Percentiles rank a stretch among this genome's conserved stretches.
These are phyloP conservation scores for Trypanosoma grayi DNA, from an alignment of 208 protist species.

Conservation along the genomic window DNA sequence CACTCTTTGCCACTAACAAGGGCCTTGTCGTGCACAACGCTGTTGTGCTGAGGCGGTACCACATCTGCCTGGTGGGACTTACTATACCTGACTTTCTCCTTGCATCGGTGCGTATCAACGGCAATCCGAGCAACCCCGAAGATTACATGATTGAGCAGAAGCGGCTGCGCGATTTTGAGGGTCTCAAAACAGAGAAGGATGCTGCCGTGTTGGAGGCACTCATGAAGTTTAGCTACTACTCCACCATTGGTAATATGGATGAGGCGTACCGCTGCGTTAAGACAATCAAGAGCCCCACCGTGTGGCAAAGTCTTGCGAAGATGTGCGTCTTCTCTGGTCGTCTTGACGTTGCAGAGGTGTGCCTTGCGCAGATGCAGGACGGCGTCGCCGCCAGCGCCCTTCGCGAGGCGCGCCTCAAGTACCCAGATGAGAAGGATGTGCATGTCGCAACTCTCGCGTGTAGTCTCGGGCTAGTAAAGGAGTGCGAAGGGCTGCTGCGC, in stretches of 20 bases:
- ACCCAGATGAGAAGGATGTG: constrained; percentile 84
- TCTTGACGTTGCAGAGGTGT: constrained; percentile 94
- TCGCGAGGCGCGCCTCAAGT: constrained; percentile 79
- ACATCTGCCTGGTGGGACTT: constrained; percentile 88
- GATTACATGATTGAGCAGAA: constrained; percentile 90
- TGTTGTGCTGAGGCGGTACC: constrained; percentile 68
- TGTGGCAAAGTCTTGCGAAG: constrained; percentile 95
- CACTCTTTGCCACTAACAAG: constrained; percentile 80
- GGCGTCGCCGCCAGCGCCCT: constrained; percentile 87
- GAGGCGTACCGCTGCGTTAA: constrained; percentile 96
- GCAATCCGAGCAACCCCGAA: constrained; percentile 69
- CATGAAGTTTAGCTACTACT: constrained; percentile 96
- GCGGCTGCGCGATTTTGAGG: constrained; percentile 93
- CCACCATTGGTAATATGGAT: constrained; percentile 97
- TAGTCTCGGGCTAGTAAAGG: constrained; percentile 92
- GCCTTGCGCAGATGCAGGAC: constrained; percentile 94
- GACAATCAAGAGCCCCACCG: constrained; percentile 88
- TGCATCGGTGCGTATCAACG: constrained; percentile 79
- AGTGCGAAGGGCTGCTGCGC: constrained; percentile 84
- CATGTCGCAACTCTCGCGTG: constrained; percentile 94
- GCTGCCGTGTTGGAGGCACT: constrained; percentile 89
- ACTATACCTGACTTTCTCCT: constrained; percentile 92
- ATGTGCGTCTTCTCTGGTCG: constrained; percentile 94
- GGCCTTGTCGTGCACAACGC: constrained; percentile 86
- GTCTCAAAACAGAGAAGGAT: constrained; percentile 87